A percentile compares a stretch with the other conserved stretches of the same genome.
Conservation (phyloP, 2,329 filamentous ascomycete genomes). For the Talaromyces sp. region DNA sequence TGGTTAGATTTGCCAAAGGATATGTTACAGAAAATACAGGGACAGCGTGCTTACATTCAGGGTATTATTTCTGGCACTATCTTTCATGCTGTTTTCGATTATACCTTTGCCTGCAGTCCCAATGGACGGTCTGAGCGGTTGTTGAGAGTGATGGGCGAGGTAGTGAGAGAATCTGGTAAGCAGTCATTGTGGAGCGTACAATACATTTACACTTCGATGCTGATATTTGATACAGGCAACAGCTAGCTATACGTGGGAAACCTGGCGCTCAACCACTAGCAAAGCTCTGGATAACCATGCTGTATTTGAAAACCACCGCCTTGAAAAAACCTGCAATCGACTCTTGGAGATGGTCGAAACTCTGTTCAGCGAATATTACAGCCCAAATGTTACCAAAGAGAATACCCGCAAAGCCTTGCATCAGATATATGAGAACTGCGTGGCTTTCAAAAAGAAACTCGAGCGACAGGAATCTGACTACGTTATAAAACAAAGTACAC, state of each 20-base stretch:
- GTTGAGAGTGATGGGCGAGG: neutral
- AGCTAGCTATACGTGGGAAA: constrained; percentile 16
- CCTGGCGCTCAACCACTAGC: constrained; percentile 28
- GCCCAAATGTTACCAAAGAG: neutral
- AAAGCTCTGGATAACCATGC: constrained; percentile 14
- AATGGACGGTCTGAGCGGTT: neutral
- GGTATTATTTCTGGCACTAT: neutral
- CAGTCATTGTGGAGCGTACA: too few species aligned
- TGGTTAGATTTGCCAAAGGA: too few species aligned
- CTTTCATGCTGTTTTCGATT: neutral
- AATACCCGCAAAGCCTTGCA: constrained; percentile 2
- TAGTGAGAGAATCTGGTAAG: neutral
- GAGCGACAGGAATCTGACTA: constrained; percentile 24
- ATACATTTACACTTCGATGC: too few species aligned
- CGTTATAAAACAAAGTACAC: neutral
- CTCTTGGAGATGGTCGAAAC: constrained; percentile 11
- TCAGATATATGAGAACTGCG: constrained; percentile 19
- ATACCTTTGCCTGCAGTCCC: neutral
- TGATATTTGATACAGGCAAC: constrained; percentile 15
- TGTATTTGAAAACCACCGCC: neutral
- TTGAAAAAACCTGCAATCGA: neutral
- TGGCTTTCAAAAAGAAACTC: constrained; percentile 24
- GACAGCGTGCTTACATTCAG: constrained; percentile 4
- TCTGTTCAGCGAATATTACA: neutral
- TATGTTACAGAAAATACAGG: neutral